phyloP scores from a whole-genome alignment of 2,329 filamentous ascomycete species.

The Fusarium dimerum region DNA sequence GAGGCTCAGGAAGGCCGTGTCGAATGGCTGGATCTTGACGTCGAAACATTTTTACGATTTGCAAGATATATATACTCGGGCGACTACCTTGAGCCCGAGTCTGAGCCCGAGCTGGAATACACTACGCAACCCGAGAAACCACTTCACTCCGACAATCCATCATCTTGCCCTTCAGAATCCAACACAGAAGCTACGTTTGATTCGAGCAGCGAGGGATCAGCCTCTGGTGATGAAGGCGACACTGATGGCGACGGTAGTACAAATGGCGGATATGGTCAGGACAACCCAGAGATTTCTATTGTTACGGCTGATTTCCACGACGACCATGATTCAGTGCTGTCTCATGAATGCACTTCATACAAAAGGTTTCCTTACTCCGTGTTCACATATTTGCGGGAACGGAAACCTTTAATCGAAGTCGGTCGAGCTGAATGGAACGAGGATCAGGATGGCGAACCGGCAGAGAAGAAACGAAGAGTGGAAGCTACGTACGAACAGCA shows the following conservation, averaged over 20 bases:
- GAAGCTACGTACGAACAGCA: neutral
- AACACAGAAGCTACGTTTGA: neutral
- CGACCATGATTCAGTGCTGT: no score
- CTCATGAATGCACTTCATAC: no score
- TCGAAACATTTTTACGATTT: slow-evolving; percentile 31
- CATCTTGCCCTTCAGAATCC: no score
- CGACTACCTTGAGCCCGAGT: slow-evolving; percentile 22
- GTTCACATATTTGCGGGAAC: neutral
- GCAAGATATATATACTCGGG: slow-evolving; percentile 27
- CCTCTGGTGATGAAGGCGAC: neutral
- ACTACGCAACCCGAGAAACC: neutral
- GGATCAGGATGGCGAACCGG: no score
- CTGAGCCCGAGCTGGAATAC: slow-evolving; percentile 1
- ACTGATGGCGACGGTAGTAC: neutral
- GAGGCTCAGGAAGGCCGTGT: slow-evolving; percentile 26
- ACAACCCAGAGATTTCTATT: no score
- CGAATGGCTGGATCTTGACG: slow-evolving; percentile 26
- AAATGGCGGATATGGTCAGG: neutral
- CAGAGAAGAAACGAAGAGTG: no score
- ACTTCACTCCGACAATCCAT: neutral
- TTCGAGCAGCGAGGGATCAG: neutral
- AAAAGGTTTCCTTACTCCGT: neutral
- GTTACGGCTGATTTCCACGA: no score
- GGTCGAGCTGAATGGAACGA: no score
- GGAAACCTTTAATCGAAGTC: neutral